These are phyloP conservation scores for Fusarium stilboides DNA, from an alignment of 2,329 filamentous ascomycete species.

Conservation along the genomic window DNA sequence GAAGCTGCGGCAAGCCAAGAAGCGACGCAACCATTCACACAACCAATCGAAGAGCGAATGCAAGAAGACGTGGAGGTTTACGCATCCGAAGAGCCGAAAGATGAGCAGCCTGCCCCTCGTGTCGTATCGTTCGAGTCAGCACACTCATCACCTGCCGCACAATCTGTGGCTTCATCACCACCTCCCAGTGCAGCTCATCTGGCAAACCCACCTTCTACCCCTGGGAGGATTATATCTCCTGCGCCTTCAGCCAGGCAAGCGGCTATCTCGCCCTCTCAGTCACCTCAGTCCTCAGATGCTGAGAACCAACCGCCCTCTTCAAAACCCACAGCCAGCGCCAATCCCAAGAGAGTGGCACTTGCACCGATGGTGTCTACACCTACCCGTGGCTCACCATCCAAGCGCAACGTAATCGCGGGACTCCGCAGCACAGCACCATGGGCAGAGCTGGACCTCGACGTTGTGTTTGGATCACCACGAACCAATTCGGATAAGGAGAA, in stretches of 20 bases:
- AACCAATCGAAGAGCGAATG: slow-evolving; percentile 37
- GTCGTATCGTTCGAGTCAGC: slow-evolving; percentile 43
- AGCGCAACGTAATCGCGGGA: slow-evolving; percentile 69
- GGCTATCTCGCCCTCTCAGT: slow-evolving; percentile 73
- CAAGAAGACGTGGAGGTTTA: slow-evolving; percentile 36
- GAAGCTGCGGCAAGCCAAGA: slow-evolving; percentile 38
- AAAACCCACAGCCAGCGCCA: slow-evolving; percentile 65
- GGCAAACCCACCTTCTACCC: slow-evolving; percentile 60
- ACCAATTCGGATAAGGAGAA: slow-evolving; percentile 68
- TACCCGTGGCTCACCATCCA: slow-evolving; percentile 71
- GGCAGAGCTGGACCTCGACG: slow-evolving; percentile 83
- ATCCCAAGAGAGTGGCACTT: slow-evolving; percentile 64
- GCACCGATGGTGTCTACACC: slow-evolving; percentile 64
- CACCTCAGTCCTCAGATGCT: slow-evolving; percentile 83
- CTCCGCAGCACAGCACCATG: slow-evolving; percentile 75
- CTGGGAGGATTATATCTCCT: slow-evolving; percentile 60
- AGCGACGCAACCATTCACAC: slow-evolving; percentile 29
- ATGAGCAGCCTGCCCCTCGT: slow-evolving; percentile 26
- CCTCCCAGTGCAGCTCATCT: slow-evolving; percentile 36
- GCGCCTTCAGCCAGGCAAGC: slow-evolving; percentile 67
- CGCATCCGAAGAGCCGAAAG: slow-evolving; percentile 30
- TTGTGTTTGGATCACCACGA: slow-evolving; percentile 69
- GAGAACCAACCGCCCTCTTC: slow-evolving; percentile 85
- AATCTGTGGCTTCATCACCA: slow-evolving; percentile 39
- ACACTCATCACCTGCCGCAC: slow-evolving; percentile 28